Base-by-base conservation (phyloP, 169 alveolate species). In the Perkinsus chesapeaki region DNA sequence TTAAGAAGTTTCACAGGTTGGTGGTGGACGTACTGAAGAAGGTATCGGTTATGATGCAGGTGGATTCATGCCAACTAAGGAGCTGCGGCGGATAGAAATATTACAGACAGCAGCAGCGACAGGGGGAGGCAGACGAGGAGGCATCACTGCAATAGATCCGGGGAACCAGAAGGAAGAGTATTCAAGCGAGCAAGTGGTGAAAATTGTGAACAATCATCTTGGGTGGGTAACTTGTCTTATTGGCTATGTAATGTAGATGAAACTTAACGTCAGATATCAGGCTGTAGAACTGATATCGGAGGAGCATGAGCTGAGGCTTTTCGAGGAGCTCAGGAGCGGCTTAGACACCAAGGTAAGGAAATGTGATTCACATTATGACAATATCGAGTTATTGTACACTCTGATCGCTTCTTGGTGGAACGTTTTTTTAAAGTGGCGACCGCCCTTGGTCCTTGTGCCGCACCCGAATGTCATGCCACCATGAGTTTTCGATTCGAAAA, bases 1-100 rank as follows among this genome's bases (percentile, higher is more conserved):
- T 48, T 92, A 39, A 92, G 95, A 37, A 16, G 93, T 34, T 38
- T 91, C n/a, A 90, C 93, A 60, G 38, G 94, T 92, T 20, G 31
- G 23, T 34, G 27, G 82, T 12, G 37, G 37, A 60, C 31, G 31
- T 34, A 5, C 37, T 23, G 31, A 20, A 34, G 31, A 1, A 34
- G 3, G 0, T 1, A 16, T 23, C 12, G 31, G 23, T 7, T 23
- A 43, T 43, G 23, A 3, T 60, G 12, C 82, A 60, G 82, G 27
- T 5, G 82, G 82, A 20, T 60, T 60, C 82, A 27, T 20, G 23
- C 37, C 3, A 9, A 34, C 31, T 1, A 60, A 23, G 82, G 82
- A 60, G 27, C 12, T 60, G 82, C 12, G 82, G 31, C 82, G 82
- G 31, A 3, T 60, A 0, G 82, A 7, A 34, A 60, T 60, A 5